A percentile compares a stretch with the other conserved stretches of the same genome.
These are phyloP conservation scores for Exutisphaerella laricina DNA, from an alignment of 2,329 filamentous ascomycete species.

Conservation along the genomic window DNA sequence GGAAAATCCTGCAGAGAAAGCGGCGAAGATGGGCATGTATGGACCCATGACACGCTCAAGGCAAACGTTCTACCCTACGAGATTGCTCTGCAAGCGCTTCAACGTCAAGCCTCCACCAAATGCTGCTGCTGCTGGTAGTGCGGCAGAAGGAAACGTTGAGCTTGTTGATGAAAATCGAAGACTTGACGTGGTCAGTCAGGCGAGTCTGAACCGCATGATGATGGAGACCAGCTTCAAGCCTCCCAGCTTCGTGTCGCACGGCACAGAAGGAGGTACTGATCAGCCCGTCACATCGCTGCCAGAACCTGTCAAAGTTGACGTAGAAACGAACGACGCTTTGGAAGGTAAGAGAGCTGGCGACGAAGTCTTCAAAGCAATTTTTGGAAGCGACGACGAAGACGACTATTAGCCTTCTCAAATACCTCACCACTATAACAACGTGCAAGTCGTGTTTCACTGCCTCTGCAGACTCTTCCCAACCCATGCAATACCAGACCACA, in stretches of 20 bases:
- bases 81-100: conserved; percentile 90
- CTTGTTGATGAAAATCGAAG: conserved; percentile 45
- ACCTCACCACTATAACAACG: no score
- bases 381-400: conserved; percentile 64
- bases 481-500: conserved; percentile 9
- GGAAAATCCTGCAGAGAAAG: conserved; percentile 74
- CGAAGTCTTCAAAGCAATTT: conserved; percentile 84
- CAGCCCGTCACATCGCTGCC: conserved; percentile 11
- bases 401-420: conserved; percentile 10
- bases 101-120: conserved; percentile 73
- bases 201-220: conserved; percentile 52
- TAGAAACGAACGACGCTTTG: conserved; percentile 70
- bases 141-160: conserved; percentile 18
- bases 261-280: conserved; percentile 14
- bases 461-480: not conserved
- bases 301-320: conserved; percentile 50
- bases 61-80: conserved; percentile 69
- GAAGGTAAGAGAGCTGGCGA: conserved; percentile 70
- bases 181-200: conserved; percentile 51
- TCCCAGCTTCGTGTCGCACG: conserved; percentile 14
- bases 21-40: conserved; percentile 88
- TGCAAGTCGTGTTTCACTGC: not conserved
- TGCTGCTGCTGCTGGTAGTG: conserved; percentile 38
- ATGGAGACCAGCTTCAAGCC: conserved; percentile 36
- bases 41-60: conserved; percentile 74